Conservation (phyloP, 352 stramenopile species). For the Globisporangium takayamanum region DNA sequence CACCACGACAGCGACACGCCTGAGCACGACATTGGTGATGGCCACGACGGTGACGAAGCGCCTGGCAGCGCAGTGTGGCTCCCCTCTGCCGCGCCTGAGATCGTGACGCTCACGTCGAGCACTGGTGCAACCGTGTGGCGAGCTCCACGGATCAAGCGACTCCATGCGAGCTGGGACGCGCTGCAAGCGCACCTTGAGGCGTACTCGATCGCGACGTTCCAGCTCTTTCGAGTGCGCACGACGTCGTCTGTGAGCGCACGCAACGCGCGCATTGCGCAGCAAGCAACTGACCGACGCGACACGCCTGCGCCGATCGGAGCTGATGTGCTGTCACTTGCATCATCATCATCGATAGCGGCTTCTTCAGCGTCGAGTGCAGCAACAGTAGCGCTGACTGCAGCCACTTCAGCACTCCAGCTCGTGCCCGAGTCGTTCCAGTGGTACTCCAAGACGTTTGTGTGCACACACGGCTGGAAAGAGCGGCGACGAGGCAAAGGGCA, state of each 20-base stretch:
- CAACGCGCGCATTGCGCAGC: slow-evolving; percentile 49
- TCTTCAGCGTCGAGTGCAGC: not conserved
- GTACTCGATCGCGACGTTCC: slow-evolving; percentile 55
- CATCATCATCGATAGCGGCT: not conserved
- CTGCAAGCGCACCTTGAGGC: slow-evolving; percentile 55
- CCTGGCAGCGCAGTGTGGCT: slow-evolving; percentile 2
- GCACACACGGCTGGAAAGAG: slow-evolving; percentile 73
- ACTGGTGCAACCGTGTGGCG: slow-evolving; percentile 35
- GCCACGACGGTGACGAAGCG: slow-evolving; percentile 13
- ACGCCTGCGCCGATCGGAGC: slow-evolving; percentile 2
- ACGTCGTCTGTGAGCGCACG: slow-evolving; percentile 63
- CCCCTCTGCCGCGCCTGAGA: slow-evolving; percentile 9
- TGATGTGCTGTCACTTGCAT: not conserved
- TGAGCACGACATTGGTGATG: slow-evolving; percentile 14
- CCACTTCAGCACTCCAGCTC: slow-evolving; percentile 15
- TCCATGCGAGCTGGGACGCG: slow-evolving; percentile 43
- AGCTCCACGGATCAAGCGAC: slow-evolving; percentile 36
- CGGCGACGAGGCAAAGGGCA: slow-evolving; percentile 61
- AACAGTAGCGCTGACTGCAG: not conserved
- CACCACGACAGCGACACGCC: not conserved
- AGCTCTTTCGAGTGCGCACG: slow-evolving; percentile 69
- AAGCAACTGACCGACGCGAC: slow-evolving; percentile 27
- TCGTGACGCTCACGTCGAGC: slow-evolving; percentile 15
- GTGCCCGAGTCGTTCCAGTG: slow-evolving; percentile 55
- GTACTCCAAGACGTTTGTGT: slow-evolving; percentile 81